Evolutionary conservation across 1,139 yeast genomes (phyloP).

Genomic region (Blastobotrys serpentis): DNA sequence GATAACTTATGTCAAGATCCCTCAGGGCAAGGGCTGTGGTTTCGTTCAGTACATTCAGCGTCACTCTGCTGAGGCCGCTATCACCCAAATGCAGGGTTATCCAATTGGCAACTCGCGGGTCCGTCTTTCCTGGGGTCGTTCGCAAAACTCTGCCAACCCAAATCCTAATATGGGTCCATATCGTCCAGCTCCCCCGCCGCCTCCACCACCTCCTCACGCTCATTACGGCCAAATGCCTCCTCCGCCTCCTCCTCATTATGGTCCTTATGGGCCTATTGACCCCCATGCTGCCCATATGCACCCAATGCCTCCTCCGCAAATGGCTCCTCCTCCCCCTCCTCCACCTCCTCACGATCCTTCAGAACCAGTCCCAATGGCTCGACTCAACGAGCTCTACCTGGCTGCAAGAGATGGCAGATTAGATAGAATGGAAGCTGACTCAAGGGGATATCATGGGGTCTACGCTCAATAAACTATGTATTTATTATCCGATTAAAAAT

Average conservation of each 20-base stretch:
- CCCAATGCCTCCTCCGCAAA: constrained; percentile 14
- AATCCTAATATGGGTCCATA: constrained; percentile 29
- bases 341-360: constrained; percentile 35
- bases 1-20: constrained; percentile 81
- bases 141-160: constrained; percentile 34
- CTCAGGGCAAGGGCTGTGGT: constrained; percentile 92
- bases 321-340: constrained; percentile 24
- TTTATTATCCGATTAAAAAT: constrained; percentile 4
- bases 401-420: constrained; percentile 51
- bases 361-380: constrained; percentile 42
- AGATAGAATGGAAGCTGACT: constrained; percentile 47
- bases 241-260: constrained; percentile 30
- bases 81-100: constrained; percentile 89
- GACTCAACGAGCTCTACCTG: constrained; percentile 48
- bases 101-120: constrained; percentile 84
- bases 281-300: constrained; percentile 37
- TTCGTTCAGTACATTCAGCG: constrained; percentile 80
- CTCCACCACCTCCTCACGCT: constrained; percentile 21
- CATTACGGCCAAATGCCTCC: constrained; percentile 11
- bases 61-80: constrained; percentile 86
- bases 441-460: constrained; percentile 45
- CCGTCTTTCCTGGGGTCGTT: constrained; percentile 86
- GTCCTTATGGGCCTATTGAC: constrained; percentile 42
- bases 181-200: constrained; percentile 38
- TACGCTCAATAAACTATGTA: constrained; percentile 38